Evolutionary conservation across 176 grass and related monocot genomes (phyloP).

Genomic region (Paspalum notatum): DNA sequence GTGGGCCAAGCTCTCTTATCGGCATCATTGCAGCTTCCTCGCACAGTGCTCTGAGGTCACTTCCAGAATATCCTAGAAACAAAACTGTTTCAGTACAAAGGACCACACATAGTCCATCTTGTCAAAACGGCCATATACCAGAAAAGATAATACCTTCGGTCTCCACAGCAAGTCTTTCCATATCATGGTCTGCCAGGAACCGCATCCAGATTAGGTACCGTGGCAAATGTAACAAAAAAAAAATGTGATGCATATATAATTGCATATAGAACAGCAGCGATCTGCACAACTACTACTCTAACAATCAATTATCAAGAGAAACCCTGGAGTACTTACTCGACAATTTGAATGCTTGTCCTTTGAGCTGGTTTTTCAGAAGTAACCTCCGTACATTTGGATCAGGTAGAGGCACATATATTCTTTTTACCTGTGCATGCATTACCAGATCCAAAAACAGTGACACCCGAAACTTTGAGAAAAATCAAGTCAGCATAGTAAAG

Average conservation of each 20-base stretch:
- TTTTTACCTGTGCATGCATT: conserved; percentile 72
- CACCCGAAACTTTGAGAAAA: neutral
- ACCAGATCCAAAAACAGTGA: conserved; percentile 15
- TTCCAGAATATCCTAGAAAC: conserved; percentile 88
- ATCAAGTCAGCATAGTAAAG: neutral
- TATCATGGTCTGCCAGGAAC: conserved; percentile 61
- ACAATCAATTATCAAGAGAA: conserved; percentile 1
- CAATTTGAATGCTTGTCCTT: conserved; percentile 81
- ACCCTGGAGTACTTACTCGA: conserved; percentile 60
- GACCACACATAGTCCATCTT: conserved; percentile 19
- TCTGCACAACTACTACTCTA: too few species aligned
- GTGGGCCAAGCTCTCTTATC: conserved; percentile 86
- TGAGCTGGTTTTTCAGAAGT: conserved; percentile 94
- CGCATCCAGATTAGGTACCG: conserved; percentile 5
- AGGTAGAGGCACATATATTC: conserved; percentile 94
- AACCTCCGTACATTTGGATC: conserved; percentile 73
- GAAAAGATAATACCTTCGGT: conserved; percentile 74
- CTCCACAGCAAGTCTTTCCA: conserved; percentile 75
- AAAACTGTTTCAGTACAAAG: conserved; percentile 17
- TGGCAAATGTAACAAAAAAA: neutral
- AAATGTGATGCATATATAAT: neutral
- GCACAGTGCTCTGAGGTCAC: conserved; percentile 89
- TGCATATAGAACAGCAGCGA: too few species aligned
- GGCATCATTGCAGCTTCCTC: conserved; percentile 99
- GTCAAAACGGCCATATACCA: conserved; percentile 9